Percentiles rank a stretch among this genome's conserved stretches.
phyloP scores from a whole-genome alignment of 2,329 filamentous ascomycete genomes.

The Colletotrichum eremochloae region DNA sequence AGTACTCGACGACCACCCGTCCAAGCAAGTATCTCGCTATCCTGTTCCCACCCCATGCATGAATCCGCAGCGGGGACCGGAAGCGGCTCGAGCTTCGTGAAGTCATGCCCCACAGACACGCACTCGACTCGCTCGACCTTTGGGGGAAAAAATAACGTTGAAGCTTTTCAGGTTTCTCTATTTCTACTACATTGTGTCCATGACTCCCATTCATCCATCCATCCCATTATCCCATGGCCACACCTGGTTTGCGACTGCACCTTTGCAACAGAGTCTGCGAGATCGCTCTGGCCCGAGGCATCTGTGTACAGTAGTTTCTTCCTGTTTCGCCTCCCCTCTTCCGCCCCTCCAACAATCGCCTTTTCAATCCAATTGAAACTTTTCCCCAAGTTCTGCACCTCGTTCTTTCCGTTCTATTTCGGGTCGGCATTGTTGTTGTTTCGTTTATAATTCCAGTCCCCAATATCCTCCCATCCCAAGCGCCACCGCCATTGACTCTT shows the following conservation, averaged over 20 bases:
- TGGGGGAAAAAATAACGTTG: slow-evolving; percentile 26
- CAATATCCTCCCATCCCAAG: not conserved
- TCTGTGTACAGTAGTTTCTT: not conserved
- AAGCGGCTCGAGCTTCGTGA: slow-evolving; percentile 41
- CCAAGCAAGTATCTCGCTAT: slow-evolving; percentile 19
- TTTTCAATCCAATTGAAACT: slow-evolving; percentile 3
- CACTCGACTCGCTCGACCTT: not conserved
- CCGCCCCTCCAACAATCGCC: not conserved
- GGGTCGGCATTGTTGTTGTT: not conserved
- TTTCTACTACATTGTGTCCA: not conserved
- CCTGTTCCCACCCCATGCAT: slow-evolving; percentile 5
- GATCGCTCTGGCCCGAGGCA: slow-evolving; percentile 12
- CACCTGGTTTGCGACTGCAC: not conserved
- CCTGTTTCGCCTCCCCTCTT: not conserved
- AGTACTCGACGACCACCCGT: not conserved
- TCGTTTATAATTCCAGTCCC: not conserved
- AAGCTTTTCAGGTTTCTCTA: slow-evolving; percentile 27
- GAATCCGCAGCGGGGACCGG: slow-evolving; percentile 22
- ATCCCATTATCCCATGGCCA: slow-evolving; percentile 22
- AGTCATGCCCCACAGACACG: slow-evolving; percentile 28
- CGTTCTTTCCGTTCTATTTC: not conserved
- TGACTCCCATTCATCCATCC: not conserved
- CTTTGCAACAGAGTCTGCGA: slow-evolving; percentile 4
- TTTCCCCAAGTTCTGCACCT: not conserved
- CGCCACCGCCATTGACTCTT: not conserved